Percentiles rank a stretch among this genome's conserved stretches.
Evolutionary conservation across 129 eudicot species (phyloP).

Genomic region (Flaveria brownii): DNA sequence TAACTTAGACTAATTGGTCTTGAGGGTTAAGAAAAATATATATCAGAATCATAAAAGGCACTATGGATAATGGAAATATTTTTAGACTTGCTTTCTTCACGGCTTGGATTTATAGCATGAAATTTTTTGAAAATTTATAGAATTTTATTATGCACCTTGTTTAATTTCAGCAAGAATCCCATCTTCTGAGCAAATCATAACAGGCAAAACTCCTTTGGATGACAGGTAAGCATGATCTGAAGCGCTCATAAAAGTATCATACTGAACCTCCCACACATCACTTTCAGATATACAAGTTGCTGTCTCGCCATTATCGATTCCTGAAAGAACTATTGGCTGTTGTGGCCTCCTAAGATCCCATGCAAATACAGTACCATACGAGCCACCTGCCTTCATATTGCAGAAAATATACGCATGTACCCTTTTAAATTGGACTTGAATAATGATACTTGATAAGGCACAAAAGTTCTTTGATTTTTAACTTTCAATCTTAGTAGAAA

Average conservation of each 20-base stretch:
- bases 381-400: slow-evolving; percentile 87
- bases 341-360: slow-evolving; percentile 88
- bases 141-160: slow-evolving; percentile 52
- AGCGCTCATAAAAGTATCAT: slow-evolving; percentile 68
- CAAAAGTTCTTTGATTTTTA: background rate
- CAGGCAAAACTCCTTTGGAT: slow-evolving; percentile 74
- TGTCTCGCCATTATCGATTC: slow-evolving; percentile 43
- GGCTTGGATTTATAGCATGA: background rate
- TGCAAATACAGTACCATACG: slow-evolving; percentile 83
- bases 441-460: background rate
- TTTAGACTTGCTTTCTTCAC: background rate
- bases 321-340: slow-evolving; percentile 79
- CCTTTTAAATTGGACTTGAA: background rate
- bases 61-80: background rate
- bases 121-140: background rate
- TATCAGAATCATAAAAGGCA: background rate
- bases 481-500: background rate
- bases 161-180: slow-evolving; percentile 86
- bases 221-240: slow-evolving; percentile 54
- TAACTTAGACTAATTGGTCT: too few species aligned
- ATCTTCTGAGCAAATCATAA: slow-evolving; percentile 93
- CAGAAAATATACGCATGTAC: background rate
- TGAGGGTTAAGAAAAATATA: background rate
- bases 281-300: slow-evolving; percentile 55
- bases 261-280: slow-evolving; percentile 97